Evolutionary conservation across 176 grass and related monocot genomes (phyloP), one percentile per base, ranked within the genome.

Genomic region (sorghum (Sorghum bicolor)): DNA sequence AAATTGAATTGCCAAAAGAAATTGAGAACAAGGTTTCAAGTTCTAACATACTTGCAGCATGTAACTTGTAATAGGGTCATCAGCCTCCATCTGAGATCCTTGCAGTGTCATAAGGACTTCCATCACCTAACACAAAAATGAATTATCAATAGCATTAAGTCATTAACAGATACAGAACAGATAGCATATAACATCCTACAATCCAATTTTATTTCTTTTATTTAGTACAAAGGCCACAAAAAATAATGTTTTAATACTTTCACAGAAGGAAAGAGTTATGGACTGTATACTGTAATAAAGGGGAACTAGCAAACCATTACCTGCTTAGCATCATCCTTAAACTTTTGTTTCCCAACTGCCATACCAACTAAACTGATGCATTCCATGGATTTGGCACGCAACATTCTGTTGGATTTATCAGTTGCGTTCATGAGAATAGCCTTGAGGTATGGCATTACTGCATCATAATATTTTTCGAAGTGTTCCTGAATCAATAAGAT

Each of bases 281-380:
- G 41, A 22, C 74, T 38, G 26, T 63, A 29, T 63, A 38, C n/a
- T 57, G 5, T 4, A 80, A 36, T 58, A 80, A 22, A 75, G 47
- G 36, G 43, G 39, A 81, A 79, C 20, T 79, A 73, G 36, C 37
- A 41, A 74, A 72, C 25, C 10, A 72, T 72, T 85, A 98, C 96
- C 93, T 98, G 96, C 78, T 98, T 98, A 82, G 96, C 96, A 72
- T 98, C 96, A 15, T 92, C 93, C 61, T 92, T 94, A 84, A 98
- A 98, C 53, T 98, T 98, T 31, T 95, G 91, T 82, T 98, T 95
- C 62, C 96, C 96, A 71, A 98, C 96, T 32, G 96, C 96, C 96
- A 98, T 98, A 62, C 96, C 96, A 83, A 95, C 87, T 90, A 98
- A 98, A 89, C 96, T 98, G 75, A 98, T 98, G 86, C 96, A 98